Conservation (phyloP, 352 stramenopile species). For the Thraustotheca clavata region DNA sequence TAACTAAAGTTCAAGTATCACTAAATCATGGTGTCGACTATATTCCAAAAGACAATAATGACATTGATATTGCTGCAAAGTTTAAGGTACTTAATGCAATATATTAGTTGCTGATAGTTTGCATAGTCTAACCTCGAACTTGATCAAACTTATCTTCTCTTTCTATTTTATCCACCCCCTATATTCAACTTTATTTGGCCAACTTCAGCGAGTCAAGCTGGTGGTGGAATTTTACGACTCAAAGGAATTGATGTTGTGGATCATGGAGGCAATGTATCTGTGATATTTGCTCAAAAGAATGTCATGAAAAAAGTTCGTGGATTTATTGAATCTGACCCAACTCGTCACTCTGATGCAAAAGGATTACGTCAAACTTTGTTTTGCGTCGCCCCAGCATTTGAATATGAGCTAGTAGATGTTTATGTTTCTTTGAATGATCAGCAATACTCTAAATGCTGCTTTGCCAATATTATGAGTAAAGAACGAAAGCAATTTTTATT, state of each 20-base stretch:
- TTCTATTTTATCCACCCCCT: conserved; percentile 60
- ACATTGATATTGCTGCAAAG: background rate
- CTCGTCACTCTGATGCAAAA: conserved; percentile 24
- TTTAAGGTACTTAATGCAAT: conserved; percentile 4
- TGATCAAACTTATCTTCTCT: conserved; percentile 65
- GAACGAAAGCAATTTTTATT: conserved; percentile 53
- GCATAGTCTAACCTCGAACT: conserved; percentile 14
- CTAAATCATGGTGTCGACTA: conserved; percentile 52
- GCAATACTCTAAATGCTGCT: conserved; percentile 63
- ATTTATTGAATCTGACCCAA: conserved; percentile 55
- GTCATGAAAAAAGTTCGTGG: conserved; percentile 53
- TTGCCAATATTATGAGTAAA: conserved; percentile 41
- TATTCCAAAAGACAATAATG: conserved; percentile 25
- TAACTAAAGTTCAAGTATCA: conserved; percentile 67
- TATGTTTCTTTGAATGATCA: conserved; percentile 68
- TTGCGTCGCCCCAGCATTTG: conserved; percentile 58
- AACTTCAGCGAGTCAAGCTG: conserved; percentile 54
- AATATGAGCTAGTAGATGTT: conserved; percentile 37
- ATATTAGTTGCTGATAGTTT: background rate
- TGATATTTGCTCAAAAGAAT: conserved; percentile 47
- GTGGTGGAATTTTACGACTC: conserved; percentile 55
- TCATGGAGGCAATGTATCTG: conserved; percentile 43
- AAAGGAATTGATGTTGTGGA: conserved; percentile 51
- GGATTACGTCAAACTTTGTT: background rate
- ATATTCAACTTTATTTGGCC: conserved; percentile 39